Evolutionary conservation across 2,329 filamentous ascomycete species (phyloP).

Genomic region (Scopulariopsis brevicaulis): DNA sequence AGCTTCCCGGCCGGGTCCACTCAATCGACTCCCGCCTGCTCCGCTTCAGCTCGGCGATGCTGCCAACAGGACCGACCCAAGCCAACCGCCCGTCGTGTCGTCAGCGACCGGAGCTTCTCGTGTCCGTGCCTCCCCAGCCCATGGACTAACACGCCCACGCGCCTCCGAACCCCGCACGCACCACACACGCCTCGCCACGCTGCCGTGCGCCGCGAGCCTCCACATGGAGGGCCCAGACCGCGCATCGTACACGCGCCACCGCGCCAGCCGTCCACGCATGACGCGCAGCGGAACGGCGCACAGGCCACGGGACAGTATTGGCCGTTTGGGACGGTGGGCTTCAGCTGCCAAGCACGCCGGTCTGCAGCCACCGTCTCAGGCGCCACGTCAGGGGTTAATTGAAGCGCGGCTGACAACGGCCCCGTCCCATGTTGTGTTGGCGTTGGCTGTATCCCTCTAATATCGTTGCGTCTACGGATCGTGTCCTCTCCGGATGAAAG

Average conservation of each 20-base stretch:
- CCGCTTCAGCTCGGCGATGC: too few species aligned
- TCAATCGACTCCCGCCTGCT: too few species aligned
- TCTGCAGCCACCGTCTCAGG: neutral
- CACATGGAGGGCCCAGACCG: neutral
- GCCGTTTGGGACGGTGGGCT: neutral
- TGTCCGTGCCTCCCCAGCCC: neutral
- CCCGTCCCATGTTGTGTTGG: neutral
- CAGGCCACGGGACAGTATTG: neutral
- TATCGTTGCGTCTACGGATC: too few species aligned
- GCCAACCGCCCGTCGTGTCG: too few species aligned
- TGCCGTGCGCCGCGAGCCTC: neutral
- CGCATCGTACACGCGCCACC: neutral
- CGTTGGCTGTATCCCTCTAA: neutral
- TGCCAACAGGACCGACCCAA: too few species aligned
- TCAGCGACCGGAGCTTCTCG: neutral
- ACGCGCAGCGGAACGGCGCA: neutral
- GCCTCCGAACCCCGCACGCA: neutral
- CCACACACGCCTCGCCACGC: neutral
- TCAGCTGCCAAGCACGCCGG: slow-evolving; percentile 4
- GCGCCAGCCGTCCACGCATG: neutral
- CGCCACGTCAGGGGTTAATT: neutral
- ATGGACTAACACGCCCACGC: neutral
- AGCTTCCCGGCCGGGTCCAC: too few species aligned
- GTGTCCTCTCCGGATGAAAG: too few species aligned
- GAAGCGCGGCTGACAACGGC: neutral